Evolutionary conservation across 1,284 basidiomycete genomes (phyloP).

Genomic region (Lentinula novae-zelandiae): DNA sequence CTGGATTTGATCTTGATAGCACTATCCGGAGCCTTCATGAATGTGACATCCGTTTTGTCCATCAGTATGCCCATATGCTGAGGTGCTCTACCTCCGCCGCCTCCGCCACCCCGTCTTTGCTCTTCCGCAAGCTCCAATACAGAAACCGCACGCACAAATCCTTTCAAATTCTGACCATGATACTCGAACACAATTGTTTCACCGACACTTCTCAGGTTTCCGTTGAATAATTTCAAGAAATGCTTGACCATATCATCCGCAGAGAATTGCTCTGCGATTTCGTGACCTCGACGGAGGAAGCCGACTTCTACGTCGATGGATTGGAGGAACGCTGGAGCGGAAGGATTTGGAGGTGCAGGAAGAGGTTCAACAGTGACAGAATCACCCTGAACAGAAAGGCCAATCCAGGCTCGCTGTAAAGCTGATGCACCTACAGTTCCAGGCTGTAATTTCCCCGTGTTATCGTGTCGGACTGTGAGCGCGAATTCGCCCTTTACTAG

Average conservation of each 20-base stretch:
- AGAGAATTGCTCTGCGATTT: constrained; percentile 73
- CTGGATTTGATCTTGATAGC: constrained; percentile 91
- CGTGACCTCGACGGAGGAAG: constrained; percentile 62
- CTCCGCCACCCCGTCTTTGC: constrained; percentile 42
- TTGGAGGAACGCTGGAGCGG: constrained; percentile 69
- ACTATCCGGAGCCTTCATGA: constrained; percentile 82
- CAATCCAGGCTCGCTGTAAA: constrained; percentile 84
- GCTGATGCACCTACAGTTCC: constrained; percentile 66
- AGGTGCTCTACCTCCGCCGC: constrained; percentile 18
- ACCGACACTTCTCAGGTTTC: constrained; percentile 69
- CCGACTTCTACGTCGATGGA: constrained; percentile 79
- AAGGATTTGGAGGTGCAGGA: constrained; percentile 49
- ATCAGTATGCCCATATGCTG: constrained; percentile 76
- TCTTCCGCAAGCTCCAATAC: constrained; percentile 67
- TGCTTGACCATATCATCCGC: constrained; percentile 81
- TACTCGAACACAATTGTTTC: constrained; percentile 88
- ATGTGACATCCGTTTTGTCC: constrained; percentile 87
- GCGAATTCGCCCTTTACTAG: constrained; percentile 68
- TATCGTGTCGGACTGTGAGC: constrained; percentile 78
- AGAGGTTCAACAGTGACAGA: constrained; percentile 68
- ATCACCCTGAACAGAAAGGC: constrained; percentile 77
- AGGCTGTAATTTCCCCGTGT: constrained; percentile 61
- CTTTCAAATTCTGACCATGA: constrained; percentile 84
- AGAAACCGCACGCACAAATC: constrained; percentile 63
- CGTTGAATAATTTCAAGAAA: constrained; percentile 66